These are phyloP conservation scores for Aspergillus sp. DNA, from an alignment of 2,329 filamentous ascomycete genomes.

Conservation along the genomic window DNA sequence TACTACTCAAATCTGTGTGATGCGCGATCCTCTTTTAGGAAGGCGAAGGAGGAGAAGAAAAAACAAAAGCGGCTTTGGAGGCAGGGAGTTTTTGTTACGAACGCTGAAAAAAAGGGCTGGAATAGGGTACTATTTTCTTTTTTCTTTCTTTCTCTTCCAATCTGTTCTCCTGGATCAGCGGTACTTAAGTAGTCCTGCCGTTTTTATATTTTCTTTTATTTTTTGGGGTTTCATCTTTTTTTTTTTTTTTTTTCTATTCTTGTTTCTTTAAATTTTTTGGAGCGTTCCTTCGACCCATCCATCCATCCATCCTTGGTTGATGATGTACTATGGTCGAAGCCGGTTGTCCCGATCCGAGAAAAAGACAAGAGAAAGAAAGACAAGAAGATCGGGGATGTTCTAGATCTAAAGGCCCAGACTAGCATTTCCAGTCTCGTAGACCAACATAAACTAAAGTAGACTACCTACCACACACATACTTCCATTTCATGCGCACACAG, in stretches of 20 bases:
- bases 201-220: conserved; percentile 8
- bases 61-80: conserved; percentile 8
- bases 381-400: conserved; percentile 12
- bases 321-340: conserved; percentile 7
- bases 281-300: neutral
- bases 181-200: conserved; percentile 15
- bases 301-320: neutral
- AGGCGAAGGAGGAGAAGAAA: neutral
- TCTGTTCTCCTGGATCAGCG: conserved; percentile 12
- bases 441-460: neutral
- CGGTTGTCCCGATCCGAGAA: conserved; percentile 9
- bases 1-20: conserved; percentile 19
- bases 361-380: no score
- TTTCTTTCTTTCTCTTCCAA: no score
- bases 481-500: no score
- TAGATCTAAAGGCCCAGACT: conserved; percentile 16
- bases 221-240: neutral
- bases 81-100: neutral
- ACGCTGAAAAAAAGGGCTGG: conserved; percentile 6
- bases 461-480: neutral
- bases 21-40: conserved; percentile 16
- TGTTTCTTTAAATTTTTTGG: neutral
- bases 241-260: neutral
- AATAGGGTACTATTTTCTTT: neutral
- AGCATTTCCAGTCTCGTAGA: conserved; percentile 10